Conservation (phyloP, 352 stramenopile genomes). For the Pythium apleroticum region DNA sequence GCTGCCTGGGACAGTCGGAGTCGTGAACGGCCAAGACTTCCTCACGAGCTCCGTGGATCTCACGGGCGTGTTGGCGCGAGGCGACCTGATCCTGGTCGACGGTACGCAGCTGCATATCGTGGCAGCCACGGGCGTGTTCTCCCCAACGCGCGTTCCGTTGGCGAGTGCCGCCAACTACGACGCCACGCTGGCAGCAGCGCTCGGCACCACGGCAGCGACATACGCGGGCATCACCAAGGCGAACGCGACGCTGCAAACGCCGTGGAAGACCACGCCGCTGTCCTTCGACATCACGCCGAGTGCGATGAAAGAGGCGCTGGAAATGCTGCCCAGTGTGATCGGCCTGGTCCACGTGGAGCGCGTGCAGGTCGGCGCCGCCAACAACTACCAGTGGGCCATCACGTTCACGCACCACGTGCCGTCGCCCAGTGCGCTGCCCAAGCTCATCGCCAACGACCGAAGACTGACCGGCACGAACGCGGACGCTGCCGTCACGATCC, state of each 20-base stretch:
- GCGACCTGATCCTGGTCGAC: slow-evolving; percentile 82
- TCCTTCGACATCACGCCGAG: slow-evolving; percentile 55
- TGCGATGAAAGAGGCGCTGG: slow-evolving; percentile 72
- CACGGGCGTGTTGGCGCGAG: slow-evolving; percentile 76
- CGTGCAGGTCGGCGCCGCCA: slow-evolving; percentile 46
- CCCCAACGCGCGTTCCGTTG: slow-evolving; percentile 59
- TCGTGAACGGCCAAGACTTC: slow-evolving; percentile 51
- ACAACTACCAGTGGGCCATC: slow-evolving; percentile 88
- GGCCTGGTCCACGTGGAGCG: slow-evolving; percentile 90
- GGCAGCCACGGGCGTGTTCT: slow-evolving; percentile 67
- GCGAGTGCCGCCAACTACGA: slow-evolving; percentile 36
- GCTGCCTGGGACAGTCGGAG: slow-evolving; percentile 55
- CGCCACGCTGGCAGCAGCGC: slow-evolving; percentile 19
- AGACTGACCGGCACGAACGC: slow-evolving; percentile 32
- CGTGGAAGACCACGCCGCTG: slow-evolving; percentile 60
- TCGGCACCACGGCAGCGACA: slow-evolving; percentile 28
- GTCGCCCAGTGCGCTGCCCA: slow-evolving; percentile 30
- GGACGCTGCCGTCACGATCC: slow-evolving; percentile 32
- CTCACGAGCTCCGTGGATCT: slow-evolving; percentile 88
- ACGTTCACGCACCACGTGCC: slow-evolving; percentile 83
- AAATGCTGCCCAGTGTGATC: slow-evolving; percentile 83
- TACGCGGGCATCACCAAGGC: slow-evolving; percentile 59
- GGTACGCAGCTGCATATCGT: slow-evolving; percentile 73
- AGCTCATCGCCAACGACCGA: slow-evolving; percentile 55
- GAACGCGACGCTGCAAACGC: slow-evolving; percentile 40